Evolutionary conservation across 352 stramenopile genomes (phyloP).

Genomic region (Pythium dissimile): DNA sequence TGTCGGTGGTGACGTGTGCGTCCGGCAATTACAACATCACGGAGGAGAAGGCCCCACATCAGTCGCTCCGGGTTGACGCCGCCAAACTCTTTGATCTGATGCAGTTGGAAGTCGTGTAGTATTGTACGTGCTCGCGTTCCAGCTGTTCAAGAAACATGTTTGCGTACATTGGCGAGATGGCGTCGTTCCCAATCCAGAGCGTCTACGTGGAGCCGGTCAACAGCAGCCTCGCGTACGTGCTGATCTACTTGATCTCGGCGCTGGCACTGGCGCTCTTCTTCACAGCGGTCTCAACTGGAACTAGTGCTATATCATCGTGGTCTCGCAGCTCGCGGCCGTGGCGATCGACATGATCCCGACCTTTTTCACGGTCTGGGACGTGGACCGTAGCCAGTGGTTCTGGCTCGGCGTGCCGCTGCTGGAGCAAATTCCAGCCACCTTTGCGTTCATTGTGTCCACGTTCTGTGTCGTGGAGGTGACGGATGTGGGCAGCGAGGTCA

Average conservation of each 20-base stretch:
- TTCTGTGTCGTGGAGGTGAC: slow-evolving; percentile 23
- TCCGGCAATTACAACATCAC: slow-evolving; percentile 16
- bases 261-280: not conserved
- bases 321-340: slow-evolving; percentile 8
- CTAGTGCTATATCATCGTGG: slow-evolving; percentile 17
- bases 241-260: slow-evolving; percentile 6
- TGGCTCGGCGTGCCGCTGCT: slow-evolving; percentile 20
- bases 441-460: slow-evolving; percentile 19
- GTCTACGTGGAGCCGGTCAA: slow-evolving; percentile 27
- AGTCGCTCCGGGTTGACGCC: not conserved
- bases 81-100: slow-evolving; percentile 16
- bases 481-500: slow-evolving; percentile 21
- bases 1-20: not conserved
- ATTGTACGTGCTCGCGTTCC: slow-evolving; percentile 24
- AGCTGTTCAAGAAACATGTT: slow-evolving; percentile 26
- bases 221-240: slow-evolving; percentile 16
- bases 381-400: slow-evolving; percentile 20
- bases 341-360: slow-evolving; percentile 16
- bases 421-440: slow-evolving; percentile 14
- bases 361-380: slow-evolving; percentile 21
- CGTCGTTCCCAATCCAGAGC: slow-evolving; percentile 14
- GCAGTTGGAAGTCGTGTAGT: slow-evolving; percentile 16
- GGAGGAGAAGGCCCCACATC: slow-evolving; percentile 4
- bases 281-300: slow-evolving; percentile 17
- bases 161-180: slow-evolving; percentile 15